Evolutionary conservation across 78 protist species (phyloP).

Genomic region (Anaeramoeba flamelloides): DNA sequence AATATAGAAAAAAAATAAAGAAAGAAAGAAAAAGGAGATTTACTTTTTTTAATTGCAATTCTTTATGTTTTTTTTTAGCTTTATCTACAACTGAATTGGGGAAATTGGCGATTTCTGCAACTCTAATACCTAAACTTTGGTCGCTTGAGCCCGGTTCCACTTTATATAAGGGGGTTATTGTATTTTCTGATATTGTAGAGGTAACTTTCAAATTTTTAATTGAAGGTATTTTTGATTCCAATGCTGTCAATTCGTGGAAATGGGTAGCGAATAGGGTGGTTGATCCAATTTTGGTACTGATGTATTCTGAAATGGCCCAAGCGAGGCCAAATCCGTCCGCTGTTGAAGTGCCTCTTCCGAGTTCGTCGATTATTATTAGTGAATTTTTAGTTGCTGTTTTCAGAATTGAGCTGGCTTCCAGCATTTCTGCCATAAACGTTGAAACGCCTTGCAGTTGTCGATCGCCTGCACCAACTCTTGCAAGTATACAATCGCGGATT

Average conservation of each 20-base stretch:
- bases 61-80: no score
- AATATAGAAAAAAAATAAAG: no score
- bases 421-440: not conserved
- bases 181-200: no score
- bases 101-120: no score
- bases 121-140: no score
- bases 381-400: not conserved
- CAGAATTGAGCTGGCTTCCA: not conserved
- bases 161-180: no score
- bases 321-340: not conserved
- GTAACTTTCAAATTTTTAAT: no score
- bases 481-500: not conserved
- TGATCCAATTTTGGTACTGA: not conserved
- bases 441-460: not conserved
- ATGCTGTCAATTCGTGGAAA: not conserved
- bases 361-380: not conserved
- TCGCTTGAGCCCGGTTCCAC: no score
- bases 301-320: not conserved
- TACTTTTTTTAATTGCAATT: no score
- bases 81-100: no score
- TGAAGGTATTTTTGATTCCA: no score
- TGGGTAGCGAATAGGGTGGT: not conserved
- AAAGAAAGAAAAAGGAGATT: no score
- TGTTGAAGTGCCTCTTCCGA: not conserved
- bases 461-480: not conserved